Evolutionary conservation across 2,329 filamentous ascomycete species (phyloP), one percentile per base, ranked within the genome.

Genomic region (Purpureocillium lavendulum): DNA sequence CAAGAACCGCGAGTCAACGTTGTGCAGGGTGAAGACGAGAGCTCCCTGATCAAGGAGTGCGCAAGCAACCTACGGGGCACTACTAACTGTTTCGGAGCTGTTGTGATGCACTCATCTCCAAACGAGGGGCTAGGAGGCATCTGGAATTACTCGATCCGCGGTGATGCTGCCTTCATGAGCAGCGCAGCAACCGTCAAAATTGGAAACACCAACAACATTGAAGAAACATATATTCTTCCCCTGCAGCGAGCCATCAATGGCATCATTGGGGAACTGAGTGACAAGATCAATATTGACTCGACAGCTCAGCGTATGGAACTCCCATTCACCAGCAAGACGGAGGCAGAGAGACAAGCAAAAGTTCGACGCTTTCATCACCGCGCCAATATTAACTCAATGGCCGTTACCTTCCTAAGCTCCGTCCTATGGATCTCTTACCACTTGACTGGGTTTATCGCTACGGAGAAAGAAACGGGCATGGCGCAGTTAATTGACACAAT

Each of bases 401-500:
- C 21, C 21, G 21, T 26, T 26, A 26, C 21, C 5, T 26, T 26
- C 21, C 21, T 26, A 10, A 26, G 21, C 21, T 6, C 6, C 21
- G 10, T 6, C 21, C 5, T 26, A 6, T 26, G 21, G 39, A 75
- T 95, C 16, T 82, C 82, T 30, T 96, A 95, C 57, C 88, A 95
- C 53, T 69, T 94, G 42, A 86, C 87, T 0, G 89, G 89, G 7
- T 80, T 89, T 50, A 82, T 94, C 57, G 87, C 88, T 6, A 79
- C 81, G 2, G 89, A 96, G 62, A 72, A 88, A 40, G 89, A 96
- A 64, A 70, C 80, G 13, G 88, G 88, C 41, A 92, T 95, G 75
- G 86, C 85, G 5, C 84, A 88, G 46, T 69, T 96, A 17, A 78
- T 95, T 33, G 89, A 96, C 60, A 83, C 87, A 38, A 95, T 94